Percentiles rank a stretch among this genome's conserved stretches.
Conservation (phyloP, 2,329 filamentous ascomycete genomes). For the Aspergillus fumigatus region DNA sequence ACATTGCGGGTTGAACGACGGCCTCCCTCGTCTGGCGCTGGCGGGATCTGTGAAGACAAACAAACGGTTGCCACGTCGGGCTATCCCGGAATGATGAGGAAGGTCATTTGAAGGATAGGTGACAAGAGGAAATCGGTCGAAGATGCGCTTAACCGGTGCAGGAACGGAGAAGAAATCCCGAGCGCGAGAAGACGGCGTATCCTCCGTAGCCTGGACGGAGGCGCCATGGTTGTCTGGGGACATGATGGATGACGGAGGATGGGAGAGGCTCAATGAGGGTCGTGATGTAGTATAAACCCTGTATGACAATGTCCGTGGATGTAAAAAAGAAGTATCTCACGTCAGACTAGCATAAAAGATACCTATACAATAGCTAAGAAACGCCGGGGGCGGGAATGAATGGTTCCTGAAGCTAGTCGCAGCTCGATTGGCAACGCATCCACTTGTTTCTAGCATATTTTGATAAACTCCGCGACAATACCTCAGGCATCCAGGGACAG, state of each 20-base stretch:
- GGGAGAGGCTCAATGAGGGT: conserved; percentile 2
- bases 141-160: conserved; percentile 71
- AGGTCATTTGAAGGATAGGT: conserved; percentile 72
- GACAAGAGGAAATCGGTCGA: conserved; percentile 75
- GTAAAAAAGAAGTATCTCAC: conserved; percentile 3
- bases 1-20: conserved; percentile 88
- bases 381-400: background rate
- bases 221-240: conserved; percentile 21
- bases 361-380: background rate
- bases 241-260: conserved; percentile 17
- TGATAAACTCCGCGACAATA: background rate
- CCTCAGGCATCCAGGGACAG: background rate
- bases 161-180: conserved; percentile 49
- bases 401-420: background rate
- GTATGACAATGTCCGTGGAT: background rate
- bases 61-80: conserved; percentile 53
- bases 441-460: background rate
- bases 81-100: conserved; percentile 56
- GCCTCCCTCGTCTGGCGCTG: conserved; percentile 57
- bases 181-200: conserved; percentile 15
- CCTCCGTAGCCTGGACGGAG: conserved; percentile 20
- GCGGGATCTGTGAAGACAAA: conserved; percentile 70
- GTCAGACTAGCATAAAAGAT: background rate
- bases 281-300: background rate
- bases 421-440: background rate